Percentiles rank a stretch among this genome's conserved stretches.
Conservation (phyloP, 495 filamentous ascomycete species). For the Lentithecium fluviatile region DNA sequence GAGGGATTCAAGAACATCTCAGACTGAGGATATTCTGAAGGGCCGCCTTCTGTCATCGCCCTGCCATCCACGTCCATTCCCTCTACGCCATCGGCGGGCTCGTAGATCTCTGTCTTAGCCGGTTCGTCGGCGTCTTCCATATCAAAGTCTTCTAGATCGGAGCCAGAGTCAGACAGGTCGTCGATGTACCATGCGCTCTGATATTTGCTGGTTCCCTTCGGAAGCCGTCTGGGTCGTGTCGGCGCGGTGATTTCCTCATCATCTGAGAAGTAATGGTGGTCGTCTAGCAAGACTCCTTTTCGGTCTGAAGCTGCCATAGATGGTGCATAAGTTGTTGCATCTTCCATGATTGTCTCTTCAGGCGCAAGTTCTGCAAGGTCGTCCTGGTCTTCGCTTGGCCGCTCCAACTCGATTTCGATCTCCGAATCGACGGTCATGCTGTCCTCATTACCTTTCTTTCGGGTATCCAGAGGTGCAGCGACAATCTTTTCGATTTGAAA, state of each 20-base stretch:
- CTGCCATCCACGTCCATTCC: conserved; percentile 51
- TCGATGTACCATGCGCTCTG: conserved; percentile 91
- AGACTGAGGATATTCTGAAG: conserved; percentile 84
- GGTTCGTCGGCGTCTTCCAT: conserved; percentile 52
- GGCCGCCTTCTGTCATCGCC: conserved; percentile 72
- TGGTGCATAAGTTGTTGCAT: conserved; percentile 56
- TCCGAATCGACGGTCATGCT: conserved; percentile 66
- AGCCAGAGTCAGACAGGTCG: conserved; percentile 82
- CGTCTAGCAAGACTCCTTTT: conserved; percentile 86
- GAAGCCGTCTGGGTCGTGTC: conserved; percentile 67
- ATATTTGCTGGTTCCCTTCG: conserved; percentile 88
- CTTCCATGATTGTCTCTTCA: conserved; percentile 74
- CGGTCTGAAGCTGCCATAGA: conserved; percentile 59
- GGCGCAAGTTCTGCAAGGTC: conserved; percentile 80
- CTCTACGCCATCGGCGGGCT: conserved; percentile 66
- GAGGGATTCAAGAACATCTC: conserved; percentile 88
- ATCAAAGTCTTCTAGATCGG: conserved; percentile 69
- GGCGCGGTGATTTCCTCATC: conserved; percentile 65
- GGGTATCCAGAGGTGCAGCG: conserved; percentile 58
- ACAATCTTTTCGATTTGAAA: conserved; percentile 90
- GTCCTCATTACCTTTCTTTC: conserved; percentile 60
- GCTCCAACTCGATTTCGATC: conserved; percentile 57
- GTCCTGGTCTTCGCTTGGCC: conserved; percentile 74
- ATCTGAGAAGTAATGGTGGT: conserved; percentile 97
- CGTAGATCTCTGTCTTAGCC: conserved; percentile 44